Base-by-base conservation (phyloP, 1,284 basidiomycete genomes). In the Leccinum brunneo-olivaceum region DNA sequence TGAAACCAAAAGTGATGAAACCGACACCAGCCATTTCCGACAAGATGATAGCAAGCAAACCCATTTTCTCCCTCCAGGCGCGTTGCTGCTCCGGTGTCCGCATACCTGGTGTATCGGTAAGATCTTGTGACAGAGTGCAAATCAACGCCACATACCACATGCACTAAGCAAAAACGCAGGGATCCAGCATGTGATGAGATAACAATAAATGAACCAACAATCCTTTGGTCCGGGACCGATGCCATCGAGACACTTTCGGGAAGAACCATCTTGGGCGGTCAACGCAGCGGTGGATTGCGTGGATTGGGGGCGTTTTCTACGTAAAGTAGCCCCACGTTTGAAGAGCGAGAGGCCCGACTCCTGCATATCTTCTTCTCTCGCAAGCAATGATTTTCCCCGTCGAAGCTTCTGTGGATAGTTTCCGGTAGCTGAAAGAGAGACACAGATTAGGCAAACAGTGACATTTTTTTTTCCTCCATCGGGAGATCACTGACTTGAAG, bases 1-100 rank as follows among this genome's bases (percentile, higher is more conserved):
- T 98, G 72, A 99, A 99, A n/a, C 96, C 95, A 68, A 99, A 99
- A 2, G 95, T 98, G 62, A 99, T 75, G 78, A 93, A 98, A 65
- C 94, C 95, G 61, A 99, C 96, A 37, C 73, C 77, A 18, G 86
- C 85, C 95, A 98, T 98, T 53, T 93, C 77, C 16, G 65, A 7
- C 14, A 79, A 62, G 55, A 96, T 90, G 65, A 98, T 77, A 51
- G 74, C 71, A 45, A 99, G 71, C 24, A 99, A 77, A 27, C 95
- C 95, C 67, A 98, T 94, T 73, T 99, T 99, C 68, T 98, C 95
- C 50, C 96, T 77, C 90, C 94, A 99, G 33, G 95, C 95, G 43
- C 92, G 81, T 65, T 95, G 92, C 55, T 90, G 88, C 54, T 98
- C 96, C 0, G 92, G 89, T 15, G 87, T 95, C 48, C 79, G 78